Conservation (phyloP, 768 basidiomycete genomes). For the Neoboletus subvelutipes region DNA sequence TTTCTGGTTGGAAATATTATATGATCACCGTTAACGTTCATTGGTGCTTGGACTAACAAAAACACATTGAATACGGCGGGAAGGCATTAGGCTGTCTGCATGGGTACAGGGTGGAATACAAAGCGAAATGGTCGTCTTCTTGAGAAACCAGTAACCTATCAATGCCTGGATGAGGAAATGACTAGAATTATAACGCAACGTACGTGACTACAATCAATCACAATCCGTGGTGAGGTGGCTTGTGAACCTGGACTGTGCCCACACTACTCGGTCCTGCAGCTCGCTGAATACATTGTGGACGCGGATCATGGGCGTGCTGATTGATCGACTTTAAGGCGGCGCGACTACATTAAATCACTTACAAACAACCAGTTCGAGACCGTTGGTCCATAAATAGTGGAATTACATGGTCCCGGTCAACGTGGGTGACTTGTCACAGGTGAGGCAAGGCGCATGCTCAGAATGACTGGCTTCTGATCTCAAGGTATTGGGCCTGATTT, state of each 20-base stretch:
- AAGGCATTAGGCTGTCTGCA: not conserved
- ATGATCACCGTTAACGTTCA: not conserved
- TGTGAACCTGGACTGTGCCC: not conserved
- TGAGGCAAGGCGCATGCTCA: too few relatives aligned
- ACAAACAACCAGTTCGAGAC: not conserved
- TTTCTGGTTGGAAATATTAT: not conserved
- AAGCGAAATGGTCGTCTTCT: too few relatives aligned
- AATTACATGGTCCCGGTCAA: too few relatives aligned
- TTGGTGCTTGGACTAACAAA: too few relatives aligned
- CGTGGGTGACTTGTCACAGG: too few relatives aligned
- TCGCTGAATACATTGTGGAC: not conserved
- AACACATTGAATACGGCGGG: not conserved
- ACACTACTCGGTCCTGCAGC: not conserved
- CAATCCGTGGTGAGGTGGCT: too few relatives aligned
- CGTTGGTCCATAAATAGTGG: not conserved
- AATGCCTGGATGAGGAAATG: not conserved
- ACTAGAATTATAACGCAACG: not conserved
- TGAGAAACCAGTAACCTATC: not conserved
- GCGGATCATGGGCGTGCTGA: not conserved
- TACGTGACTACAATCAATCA: too few relatives aligned
- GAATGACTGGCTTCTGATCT: too few relatives aligned
- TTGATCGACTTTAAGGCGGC: not conserved
- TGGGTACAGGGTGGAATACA: not conserved
- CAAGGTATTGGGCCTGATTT: too few relatives aligned
- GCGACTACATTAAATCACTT: not conserved